These are phyloP conservation scores for Pseudotulostoma volvatum DNA, from an alignment of 495 filamentous ascomycete genomes.

Conservation along the genomic window DNA sequence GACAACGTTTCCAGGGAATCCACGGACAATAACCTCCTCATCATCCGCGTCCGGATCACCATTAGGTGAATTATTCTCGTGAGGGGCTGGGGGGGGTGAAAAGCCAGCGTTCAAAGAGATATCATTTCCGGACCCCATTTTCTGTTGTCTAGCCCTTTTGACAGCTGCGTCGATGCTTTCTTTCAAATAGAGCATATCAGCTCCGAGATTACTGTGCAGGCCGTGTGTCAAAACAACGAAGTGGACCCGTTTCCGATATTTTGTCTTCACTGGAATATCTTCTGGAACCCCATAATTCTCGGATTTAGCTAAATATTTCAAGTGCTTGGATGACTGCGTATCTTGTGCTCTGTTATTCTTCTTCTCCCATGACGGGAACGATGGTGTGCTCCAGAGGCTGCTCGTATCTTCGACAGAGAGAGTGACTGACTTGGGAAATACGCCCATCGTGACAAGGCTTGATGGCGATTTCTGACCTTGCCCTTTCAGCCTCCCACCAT, in stretches of 20 bases:
- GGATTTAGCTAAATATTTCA: neutral
- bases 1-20: conserved; percentile 76
- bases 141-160: conserved; percentile 44
- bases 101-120: neutral
- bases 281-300: neutral
- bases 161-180: conserved; percentile 84
- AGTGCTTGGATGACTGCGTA: neutral
- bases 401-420: conserved; percentile 74
- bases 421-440: conserved; percentile 62
- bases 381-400: conserved; percentile 76
- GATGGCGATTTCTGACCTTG: conserved; percentile 26
- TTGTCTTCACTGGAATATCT: conserved; percentile 8
- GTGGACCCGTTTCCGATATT: conserved; percentile 54
- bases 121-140: conserved; percentile 11
- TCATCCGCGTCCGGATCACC: conserved; percentile 41
- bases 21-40: conserved; percentile 85
- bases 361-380: conserved; percentile 40
- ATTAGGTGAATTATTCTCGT: neutral
- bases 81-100: neutral
- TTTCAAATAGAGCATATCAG: conserved; percentile 94
- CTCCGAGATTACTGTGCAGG: conserved; percentile 88
- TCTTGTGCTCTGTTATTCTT: conserved; percentile 8
- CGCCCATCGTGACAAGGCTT: conserved; percentile 46
- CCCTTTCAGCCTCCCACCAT: conserved; percentile 42
- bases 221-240: conserved; percentile 89